These are phyloP conservation scores for Psophocarpus tetragonolobus DNA, from an alignment of 306 rosid species.

Conservation along the genomic window DNA sequence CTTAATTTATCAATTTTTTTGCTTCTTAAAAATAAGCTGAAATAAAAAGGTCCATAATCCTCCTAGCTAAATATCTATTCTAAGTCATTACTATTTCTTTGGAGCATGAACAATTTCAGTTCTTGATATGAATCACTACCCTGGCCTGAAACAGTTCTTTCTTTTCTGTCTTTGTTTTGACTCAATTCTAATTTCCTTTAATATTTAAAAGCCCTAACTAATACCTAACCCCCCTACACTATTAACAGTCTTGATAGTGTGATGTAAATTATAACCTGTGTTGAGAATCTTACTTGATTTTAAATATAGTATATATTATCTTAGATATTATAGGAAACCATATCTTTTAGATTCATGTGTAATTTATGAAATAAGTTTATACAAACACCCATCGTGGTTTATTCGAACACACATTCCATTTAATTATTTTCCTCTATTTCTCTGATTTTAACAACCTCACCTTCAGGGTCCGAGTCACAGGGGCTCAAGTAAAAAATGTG, in stretches of 20 bases:
- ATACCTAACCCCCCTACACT: background rate
- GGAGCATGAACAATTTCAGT: slow-evolving; percentile 7
- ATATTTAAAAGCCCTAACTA: background rate
- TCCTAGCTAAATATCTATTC: slow-evolving; percentile 16
- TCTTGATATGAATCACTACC: background rate
- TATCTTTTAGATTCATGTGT: no score
- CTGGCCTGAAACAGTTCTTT: background rate
- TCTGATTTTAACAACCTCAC: no score
- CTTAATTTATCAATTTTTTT: no score
- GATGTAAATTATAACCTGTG: background rate
- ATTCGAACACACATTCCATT: no score
- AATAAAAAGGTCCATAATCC: no score
- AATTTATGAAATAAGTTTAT: no score
- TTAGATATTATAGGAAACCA: no score
- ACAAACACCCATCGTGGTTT: no score
- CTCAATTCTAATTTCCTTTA: background rate
- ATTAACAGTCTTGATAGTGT: background rate
- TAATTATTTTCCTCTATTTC: no score
- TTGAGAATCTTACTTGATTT: no score
- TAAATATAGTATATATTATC: no score
- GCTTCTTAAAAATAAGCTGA: no score
- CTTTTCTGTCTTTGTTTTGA: background rate
- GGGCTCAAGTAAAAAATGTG: background rate
- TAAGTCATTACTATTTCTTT: background rate
- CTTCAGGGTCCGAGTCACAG: background rate